phyloP scores from a whole-genome alignment of 2,329 filamentous ascomycete genomes.

The Colletotrichum sp. region DNA sequence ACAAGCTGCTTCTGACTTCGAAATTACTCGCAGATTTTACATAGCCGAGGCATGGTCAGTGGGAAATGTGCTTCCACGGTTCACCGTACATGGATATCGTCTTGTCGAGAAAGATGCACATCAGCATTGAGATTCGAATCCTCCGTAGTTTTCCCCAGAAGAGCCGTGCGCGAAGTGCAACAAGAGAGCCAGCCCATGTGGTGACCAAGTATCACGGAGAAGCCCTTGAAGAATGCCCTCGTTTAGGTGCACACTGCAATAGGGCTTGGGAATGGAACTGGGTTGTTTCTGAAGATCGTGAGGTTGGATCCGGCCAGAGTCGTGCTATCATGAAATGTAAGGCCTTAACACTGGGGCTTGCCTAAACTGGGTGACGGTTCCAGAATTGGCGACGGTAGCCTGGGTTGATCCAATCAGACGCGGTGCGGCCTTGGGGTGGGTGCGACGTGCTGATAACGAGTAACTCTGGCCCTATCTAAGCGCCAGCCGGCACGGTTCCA shows the following conservation, averaged over 20 bases:
- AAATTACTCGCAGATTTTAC: background rate
- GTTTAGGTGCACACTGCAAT: background rate
- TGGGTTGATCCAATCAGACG: background rate
- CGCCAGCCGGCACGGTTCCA: background rate
- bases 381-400: background rate
- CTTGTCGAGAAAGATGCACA: background rate
- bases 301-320: background rate
- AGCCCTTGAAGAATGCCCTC: background rate
- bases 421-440: background rate
- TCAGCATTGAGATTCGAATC: background rate
- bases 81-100: background rate
- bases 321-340: background rate
- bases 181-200: background rate
- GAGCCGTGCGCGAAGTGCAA: background rate
- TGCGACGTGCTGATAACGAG: background rate
- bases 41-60: background rate
- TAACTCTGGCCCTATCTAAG: background rate
- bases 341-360: background rate
- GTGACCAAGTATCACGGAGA: background rate
- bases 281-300: background rate
- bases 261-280: background rate
- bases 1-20: background rate
- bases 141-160: background rate
- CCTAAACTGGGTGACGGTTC: background rate
- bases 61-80: background rate